These are phyloP conservation scores for Mycena haematopus DNA, from an alignment of 768 basidiomycete genomes.

Conservation along the genomic window DNA sequence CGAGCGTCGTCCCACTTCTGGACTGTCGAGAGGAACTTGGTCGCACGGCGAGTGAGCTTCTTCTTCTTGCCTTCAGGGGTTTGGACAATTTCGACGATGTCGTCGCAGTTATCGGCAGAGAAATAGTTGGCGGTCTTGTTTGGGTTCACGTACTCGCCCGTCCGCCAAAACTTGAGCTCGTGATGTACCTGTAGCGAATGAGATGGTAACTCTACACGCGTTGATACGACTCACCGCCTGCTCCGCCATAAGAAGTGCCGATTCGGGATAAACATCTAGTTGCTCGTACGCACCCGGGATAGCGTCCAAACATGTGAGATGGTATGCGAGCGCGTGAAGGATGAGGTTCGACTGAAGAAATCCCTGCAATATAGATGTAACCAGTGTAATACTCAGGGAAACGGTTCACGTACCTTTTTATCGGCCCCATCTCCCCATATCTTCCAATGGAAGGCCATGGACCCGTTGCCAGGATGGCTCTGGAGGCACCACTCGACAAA, in stretches of 20 bases:
- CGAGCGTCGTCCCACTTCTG: neutral
- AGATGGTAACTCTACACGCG: neutral
- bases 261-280: neutral
- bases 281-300: neutral
- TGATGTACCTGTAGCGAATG: neutral
- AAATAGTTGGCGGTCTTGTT: neutral
- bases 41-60: conserved; percentile 6
- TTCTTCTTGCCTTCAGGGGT: neutral
- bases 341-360: neutral
- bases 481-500: neutral
- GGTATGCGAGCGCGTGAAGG: neutral
- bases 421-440: neutral
- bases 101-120: conserved; percentile 11
- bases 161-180: conserved; percentile 1
- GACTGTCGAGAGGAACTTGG: conserved; percentile 4
- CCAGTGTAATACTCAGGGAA: neutral
- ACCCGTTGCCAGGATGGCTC: neutral
- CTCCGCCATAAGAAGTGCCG: neutral
- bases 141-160: conserved; percentile 1
- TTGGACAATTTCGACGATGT: neutral
- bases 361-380: neutral
- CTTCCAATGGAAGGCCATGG: conserved; percentile 4
- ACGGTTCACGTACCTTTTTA: neutral
- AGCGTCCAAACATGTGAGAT: neutral
- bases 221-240: neutral